phyloP scores from a whole-genome alignment of 192 early-diverging fungal species.

The Lunasporangiospora selenospora region DNA sequence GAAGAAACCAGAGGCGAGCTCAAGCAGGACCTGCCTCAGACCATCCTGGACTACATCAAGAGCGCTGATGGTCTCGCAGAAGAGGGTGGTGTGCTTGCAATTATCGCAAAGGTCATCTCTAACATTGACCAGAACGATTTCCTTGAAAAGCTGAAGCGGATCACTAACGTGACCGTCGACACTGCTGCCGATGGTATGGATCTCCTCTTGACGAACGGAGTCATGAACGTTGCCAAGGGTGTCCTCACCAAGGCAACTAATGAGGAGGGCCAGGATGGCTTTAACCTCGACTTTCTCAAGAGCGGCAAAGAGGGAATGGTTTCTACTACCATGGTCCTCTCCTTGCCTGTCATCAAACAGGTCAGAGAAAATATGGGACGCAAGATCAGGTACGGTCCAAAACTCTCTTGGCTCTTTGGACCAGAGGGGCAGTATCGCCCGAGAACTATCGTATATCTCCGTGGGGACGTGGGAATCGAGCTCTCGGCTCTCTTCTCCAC shows the following conservation, averaged over 20 bases:
- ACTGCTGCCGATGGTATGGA: constrained; percentile 46
- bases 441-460: too few species aligned
- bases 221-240: constrained; percentile 38
- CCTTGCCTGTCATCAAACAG: constrained; percentile 38
- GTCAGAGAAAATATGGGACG: constrained; percentile 29
- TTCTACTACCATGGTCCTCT: constrained; percentile 27
- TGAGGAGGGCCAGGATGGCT: constrained; percentile 22
- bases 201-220: constrained; percentile 38
- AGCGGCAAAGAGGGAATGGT: constrained; percentile 40
- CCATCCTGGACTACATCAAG: constrained; percentile 28
- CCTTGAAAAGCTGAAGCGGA: constrained; percentile 9
- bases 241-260: constrained; percentile 13
- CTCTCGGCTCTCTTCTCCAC: too few species aligned
- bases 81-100: constrained; percentile 9
- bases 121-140: constrained; percentile 31
- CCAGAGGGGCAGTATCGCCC: too few species aligned
- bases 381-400: constrained; percentile 42
- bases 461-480: too few species aligned
- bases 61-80: not conserved
- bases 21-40: constrained; percentile 32
- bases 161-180: constrained; percentile 31
- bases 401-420: too few species aligned
- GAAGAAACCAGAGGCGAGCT: constrained; percentile 43
- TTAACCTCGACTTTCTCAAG: constrained; percentile 43
- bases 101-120: constrained; percentile 16